Evolutionary conservation across 1,139 yeast genomes (phyloP).

Genomic region (Insectozyma bohioensis): DNA sequence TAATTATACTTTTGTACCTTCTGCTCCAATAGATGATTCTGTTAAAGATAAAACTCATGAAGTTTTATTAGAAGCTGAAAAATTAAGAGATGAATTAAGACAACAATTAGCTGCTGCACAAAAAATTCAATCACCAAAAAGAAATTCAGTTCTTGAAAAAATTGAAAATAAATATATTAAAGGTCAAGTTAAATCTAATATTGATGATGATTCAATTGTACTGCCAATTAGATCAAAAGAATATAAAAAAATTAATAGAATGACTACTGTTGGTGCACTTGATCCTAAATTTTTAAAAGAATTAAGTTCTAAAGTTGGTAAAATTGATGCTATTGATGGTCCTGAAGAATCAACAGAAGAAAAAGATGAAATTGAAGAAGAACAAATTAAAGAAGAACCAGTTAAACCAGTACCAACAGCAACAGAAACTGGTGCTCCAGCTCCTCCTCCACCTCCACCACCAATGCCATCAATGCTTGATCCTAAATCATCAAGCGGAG

Average conservation of each 20-base stretch:
- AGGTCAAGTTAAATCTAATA: conserved; percentile 35
- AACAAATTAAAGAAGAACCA: conserved; percentile 15
- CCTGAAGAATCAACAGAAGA: conserved; percentile 1
- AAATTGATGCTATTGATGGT: conserved; percentile 32
- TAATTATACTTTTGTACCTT: conserved; percentile 10
- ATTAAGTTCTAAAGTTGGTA: conserved; percentile 51
- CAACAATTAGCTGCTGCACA: conserved; percentile 29
- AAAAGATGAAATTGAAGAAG: not conserved
- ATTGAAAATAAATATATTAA: conserved; percentile 52
- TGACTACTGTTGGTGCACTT: conserved; percentile 40
- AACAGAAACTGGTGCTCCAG: conserved; percentile 18
- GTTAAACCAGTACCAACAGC: conserved; percentile 10
- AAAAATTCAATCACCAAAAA: conserved; percentile 13
- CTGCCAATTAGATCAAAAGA: conserved; percentile 14
- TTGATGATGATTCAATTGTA: conserved; percentile 12
- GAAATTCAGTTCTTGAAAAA: conserved; percentile 22
- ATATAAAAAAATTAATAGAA: conserved; percentile 27
- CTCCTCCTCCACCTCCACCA: conserved; percentile 12
- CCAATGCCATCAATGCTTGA: conserved; percentile 22
- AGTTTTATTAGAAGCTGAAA: conserved; percentile 48
- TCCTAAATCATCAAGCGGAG: conserved; percentile 11
- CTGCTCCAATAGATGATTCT: conserved; percentile 32
- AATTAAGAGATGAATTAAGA: conserved; percentile 43
- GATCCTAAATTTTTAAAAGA: conserved; percentile 60
- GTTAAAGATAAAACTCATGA: conserved; percentile 38